Evolutionary conservation across 2,329 filamentous ascomycete genomes (phyloP), one percentile per base, ranked within the genome.

Genomic region (Aschersonia sp.): DNA sequence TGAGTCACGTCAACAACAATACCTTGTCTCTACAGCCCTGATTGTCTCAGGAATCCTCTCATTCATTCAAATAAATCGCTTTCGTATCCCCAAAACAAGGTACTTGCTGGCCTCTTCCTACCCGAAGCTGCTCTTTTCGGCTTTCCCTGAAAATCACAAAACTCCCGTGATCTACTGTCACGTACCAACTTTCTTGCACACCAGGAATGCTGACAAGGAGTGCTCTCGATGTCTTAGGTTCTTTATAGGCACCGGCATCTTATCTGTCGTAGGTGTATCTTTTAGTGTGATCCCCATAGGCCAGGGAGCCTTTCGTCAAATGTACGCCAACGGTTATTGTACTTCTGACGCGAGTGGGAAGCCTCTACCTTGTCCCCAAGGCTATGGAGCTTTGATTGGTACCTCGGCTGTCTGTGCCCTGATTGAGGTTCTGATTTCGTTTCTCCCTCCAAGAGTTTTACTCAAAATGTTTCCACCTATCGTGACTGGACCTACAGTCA

Each of bases 11-110:
- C 66, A 80, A 44, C 77, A 83, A 52, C 82, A 87, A 56, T 92
- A 94, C 57, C 77, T 89, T 2, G 84, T 89, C 5, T 88, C 84
- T 5, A 83, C 83, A 0, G 79, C 84, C 0, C 68, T 89, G 49
- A 88, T 94, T 53, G 84, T 89, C 5, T 86, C 83, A 4, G 86
- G 85, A 31, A 71, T 87, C 41, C 71, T 90, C 30, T 87, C 83
- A 1, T 69, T 77, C 5, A 69, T 92, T 14, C 86, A 94, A 58
- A 89, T 92, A 53, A 85, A 83, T 0, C 72, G 83, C 5, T 83
- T 92, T 51, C 83, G 81, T 55, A 79, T 92, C 55, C 76, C 71
- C 53, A 76, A 75, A 53, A 86, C 85, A 0, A 69, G 70, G 64
- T 76, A 55, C 55, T 70, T 62, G 35, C 8, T 8, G 35, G 35